Evolutionary conservation across 108 stramenopile genomes (phyloP).

Genomic region (Pseudonitzschia delicatissima): DNA sequence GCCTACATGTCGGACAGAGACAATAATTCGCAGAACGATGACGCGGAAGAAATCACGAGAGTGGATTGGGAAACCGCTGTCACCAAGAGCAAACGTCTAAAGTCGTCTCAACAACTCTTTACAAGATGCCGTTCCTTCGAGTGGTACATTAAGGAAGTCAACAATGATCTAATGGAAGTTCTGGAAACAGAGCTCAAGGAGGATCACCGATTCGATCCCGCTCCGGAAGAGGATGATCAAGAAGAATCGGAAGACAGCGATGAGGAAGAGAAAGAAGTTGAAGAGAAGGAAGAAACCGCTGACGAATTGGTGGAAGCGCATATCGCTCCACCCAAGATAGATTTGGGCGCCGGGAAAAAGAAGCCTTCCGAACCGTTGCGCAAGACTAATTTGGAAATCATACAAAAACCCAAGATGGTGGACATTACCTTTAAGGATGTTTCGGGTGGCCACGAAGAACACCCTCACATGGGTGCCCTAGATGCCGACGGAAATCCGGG

Average conservation of each 20-base stretch:
- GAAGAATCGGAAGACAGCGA: background rate
- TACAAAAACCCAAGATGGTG: slow-evolving; percentile 55
- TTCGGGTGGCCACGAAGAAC: slow-evolving; percentile 54
- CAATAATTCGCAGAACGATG: background rate
- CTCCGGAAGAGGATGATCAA: background rate
- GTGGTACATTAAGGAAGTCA: slow-evolving; percentile 64
- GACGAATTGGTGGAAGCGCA: background rate
- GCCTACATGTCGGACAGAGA: slow-evolving; percentile 34
- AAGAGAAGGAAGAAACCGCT: background rate
- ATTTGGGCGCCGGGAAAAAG: slow-evolving; percentile 11
- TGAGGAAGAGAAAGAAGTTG: background rate
- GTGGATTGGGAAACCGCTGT: slow-evolving; percentile 60
- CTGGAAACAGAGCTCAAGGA: slow-evolving; percentile 15
- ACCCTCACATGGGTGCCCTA: slow-evolving; percentile 76
- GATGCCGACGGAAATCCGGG: slow-evolving; percentile 75
- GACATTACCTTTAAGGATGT: slow-evolving; percentile 67
- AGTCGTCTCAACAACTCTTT: slow-evolving; percentile 41
- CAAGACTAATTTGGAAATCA: slow-evolving; percentile 52
- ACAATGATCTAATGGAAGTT: slow-evolving; percentile 35
- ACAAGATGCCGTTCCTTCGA: slow-evolving; percentile 71
- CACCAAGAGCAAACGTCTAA: slow-evolving; percentile 38
- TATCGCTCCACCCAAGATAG: background rate
- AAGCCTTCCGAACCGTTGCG: slow-evolving; percentile 67
- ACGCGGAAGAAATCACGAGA: slow-evolving; percentile 17
- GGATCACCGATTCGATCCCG: slow-evolving; percentile 1